Evolutionary conservation across 306 rosid species (phyloP).

Genomic region (Cicer bijugum): DNA sequence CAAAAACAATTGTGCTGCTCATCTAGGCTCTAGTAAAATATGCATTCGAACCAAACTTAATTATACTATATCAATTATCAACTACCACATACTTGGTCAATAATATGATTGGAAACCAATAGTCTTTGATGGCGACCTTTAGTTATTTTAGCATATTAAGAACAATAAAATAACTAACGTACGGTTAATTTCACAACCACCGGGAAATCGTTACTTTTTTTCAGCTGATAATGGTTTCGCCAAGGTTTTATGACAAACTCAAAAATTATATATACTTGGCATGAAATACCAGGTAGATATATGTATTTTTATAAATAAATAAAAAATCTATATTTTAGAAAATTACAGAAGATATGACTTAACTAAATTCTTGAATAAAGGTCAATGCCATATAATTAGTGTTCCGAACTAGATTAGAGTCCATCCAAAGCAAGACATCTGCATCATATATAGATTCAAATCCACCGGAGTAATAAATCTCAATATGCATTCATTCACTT

Average conservation of each 20-base stretch:
- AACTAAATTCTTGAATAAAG: neutral
- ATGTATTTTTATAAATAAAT: neutral
- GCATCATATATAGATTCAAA: too few relatives aligned
- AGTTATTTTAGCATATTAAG: conserved; percentile 7
- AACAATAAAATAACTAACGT: conserved; percentile 13
- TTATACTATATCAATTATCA: conserved; percentile 30
- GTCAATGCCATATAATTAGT: neutral
- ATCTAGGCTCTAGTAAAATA: conserved; percentile 42
- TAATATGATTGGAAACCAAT: conserved; percentile 30
- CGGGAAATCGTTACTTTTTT: conserved; percentile 26
- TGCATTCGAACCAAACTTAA: conserved; percentile 31
- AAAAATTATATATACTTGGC: neutral
- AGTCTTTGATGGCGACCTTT: conserved; percentile 36
- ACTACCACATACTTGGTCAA: conserved; percentile 38
- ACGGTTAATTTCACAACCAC: conserved; percentile 31
- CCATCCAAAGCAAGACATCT: too few relatives aligned
- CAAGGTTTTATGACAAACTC: conserved; percentile 14
- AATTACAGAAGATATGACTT: neutral
- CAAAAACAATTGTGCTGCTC: conserved; percentile 45
- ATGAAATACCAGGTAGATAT: neutral
- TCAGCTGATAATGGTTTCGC: conserved; percentile 28
- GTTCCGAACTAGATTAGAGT: too few relatives aligned
- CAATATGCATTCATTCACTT: too few relatives aligned
- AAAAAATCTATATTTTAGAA: neutral
- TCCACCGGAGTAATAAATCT: too few relatives aligned